Conservation (phyloP, 306 rosid species). For the Nissolia schottii region DNA sequence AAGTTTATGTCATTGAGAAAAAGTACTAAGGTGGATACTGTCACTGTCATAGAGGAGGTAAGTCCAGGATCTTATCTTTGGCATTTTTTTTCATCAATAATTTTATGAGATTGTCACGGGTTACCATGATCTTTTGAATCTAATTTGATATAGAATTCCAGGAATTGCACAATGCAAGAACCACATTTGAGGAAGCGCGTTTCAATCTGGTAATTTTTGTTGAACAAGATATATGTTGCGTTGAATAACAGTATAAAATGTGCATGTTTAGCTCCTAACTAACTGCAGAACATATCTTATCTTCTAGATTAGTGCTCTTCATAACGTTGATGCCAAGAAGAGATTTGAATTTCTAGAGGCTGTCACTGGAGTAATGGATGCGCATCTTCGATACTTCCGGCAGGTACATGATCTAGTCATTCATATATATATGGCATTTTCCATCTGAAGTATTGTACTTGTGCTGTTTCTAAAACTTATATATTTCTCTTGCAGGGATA, state of each 20-base stretch:
- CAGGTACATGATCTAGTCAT: slow-evolving; percentile 44
- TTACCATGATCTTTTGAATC: slow-evolving; percentile 47
- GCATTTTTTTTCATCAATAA: slow-evolving; percentile 6
- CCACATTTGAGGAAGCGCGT: slow-evolving; percentile 71
- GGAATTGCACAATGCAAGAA: slow-evolving; percentile 69
- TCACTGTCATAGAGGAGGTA: slow-evolving; percentile 67
- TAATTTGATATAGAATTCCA: slow-evolving; percentile 79
- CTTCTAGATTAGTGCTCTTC: slow-evolving; percentile 62
- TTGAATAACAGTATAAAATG: slow-evolving; percentile 9
- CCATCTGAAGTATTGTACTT: background rate
- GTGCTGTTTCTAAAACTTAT: background rate
- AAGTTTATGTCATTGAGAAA: slow-evolving; percentile 69
- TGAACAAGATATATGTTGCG: slow-evolving; percentile 21
- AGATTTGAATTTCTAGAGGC: slow-evolving; percentile 77
- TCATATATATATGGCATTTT: background rate
- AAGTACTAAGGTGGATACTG: slow-evolving; percentile 62
- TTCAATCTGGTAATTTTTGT: slow-evolving; percentile 67
- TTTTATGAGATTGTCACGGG: slow-evolving; percentile 36
- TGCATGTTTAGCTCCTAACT: background rate
- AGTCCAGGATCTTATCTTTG: slow-evolving; percentile 1
- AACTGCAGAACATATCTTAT: slow-evolving; percentile 12
- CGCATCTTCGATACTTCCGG: slow-evolving; percentile 75
- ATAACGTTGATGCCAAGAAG: slow-evolving; percentile 71
- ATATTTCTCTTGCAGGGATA: slow-evolving; percentile 42
- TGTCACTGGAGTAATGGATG: slow-evolving; percentile 78